These are phyloP conservation scores for Fusarium pseudonygamai DNA, from an alignment of 2,329 filamentous ascomycete genomes.

Conservation along the genomic window DNA sequence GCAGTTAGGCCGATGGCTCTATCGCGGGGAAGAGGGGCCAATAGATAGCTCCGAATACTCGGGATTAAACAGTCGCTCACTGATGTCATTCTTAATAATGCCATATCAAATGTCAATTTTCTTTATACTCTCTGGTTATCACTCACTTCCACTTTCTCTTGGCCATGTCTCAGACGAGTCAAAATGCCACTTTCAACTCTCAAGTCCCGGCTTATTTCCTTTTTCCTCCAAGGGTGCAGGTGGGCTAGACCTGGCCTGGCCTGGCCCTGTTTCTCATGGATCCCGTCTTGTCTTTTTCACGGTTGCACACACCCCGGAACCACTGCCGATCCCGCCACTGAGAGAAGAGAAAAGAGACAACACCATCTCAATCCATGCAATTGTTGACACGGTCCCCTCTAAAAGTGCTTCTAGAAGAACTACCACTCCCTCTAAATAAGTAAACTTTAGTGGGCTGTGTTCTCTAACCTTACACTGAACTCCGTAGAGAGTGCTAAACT, in stretches of 20 bases:
- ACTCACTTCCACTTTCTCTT: not conserved
- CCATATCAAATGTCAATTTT: not conserved
- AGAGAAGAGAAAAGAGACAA: slow-evolving; percentile 38
- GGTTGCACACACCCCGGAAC: not conserved
- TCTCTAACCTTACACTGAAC: not conserved
- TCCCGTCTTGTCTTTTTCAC: too few species aligned
- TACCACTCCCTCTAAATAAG: not conserved
- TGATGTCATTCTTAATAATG: slow-evolving; percentile 6
- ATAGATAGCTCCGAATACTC: slow-evolving; percentile 9
- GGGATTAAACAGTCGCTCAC: slow-evolving; percentile 9
- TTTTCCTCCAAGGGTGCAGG: not conserved
- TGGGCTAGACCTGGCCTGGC: not conserved
- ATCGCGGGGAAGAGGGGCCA: slow-evolving; percentile 30
- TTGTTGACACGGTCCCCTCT: not conserved
- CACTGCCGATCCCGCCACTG: not conserved
- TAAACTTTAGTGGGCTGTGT: not conserved
- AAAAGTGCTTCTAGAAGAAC: slow-evolving; percentile 18
- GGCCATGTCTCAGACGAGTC: not conserved
- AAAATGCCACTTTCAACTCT: not conserved
- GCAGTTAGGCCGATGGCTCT: not conserved
- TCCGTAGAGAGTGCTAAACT: not conserved
- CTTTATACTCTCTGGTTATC: too few species aligned
- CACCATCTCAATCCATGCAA: not conserved
- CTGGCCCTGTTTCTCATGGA: not conserved
- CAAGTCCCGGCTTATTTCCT: not conserved